Evolutionary conservation across 2,329 filamentous ascomycete genomes (phyloP).

Genomic region (Neocatenulostroma microsporum): DNA sequence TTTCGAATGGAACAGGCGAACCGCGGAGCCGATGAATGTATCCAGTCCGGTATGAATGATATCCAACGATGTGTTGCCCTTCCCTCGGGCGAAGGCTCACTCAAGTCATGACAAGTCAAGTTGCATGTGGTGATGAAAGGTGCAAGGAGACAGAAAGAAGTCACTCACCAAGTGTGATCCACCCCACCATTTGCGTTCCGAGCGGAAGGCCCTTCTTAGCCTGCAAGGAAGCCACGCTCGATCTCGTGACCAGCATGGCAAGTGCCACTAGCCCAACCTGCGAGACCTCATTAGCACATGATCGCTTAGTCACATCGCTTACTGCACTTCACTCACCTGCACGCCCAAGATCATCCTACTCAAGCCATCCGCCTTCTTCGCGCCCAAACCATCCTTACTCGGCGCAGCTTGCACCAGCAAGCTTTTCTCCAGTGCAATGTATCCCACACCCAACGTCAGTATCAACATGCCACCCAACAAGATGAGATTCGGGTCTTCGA

Average conservation of each 20-base stretch:
- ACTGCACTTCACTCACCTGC: conserved; percentile 42
- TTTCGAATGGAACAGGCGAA: no score
- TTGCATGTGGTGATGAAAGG: no score
- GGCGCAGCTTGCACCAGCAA: conserved; percentile 41
- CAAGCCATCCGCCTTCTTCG: conserved; percentile 33
- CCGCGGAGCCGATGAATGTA: no score
- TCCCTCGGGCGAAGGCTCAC: no score
- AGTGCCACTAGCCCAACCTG: conserved; percentile 69
- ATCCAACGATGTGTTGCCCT: no score
- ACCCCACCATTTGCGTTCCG: conserved; percentile 82
- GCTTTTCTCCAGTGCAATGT: conserved; percentile 69
- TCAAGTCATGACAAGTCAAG: no score
- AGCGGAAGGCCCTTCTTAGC: conserved; percentile 75
- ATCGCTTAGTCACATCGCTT: no score
- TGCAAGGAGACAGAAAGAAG: not conserved
- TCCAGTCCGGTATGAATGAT: no score
- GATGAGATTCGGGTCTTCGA: conserved; percentile 66
- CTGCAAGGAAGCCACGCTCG: conserved; percentile 76
- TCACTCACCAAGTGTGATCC: conserved; percentile 61
- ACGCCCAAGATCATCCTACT: conserved; percentile 56
- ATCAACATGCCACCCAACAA: conserved; percentile 70
- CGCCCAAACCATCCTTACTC: conserved; percentile 22
- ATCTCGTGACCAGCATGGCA: conserved; percentile 77
- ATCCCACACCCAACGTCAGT: conserved; percentile 65
- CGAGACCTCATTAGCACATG: no score